Percentiles rank a stretch among this genome's conserved stretches.
phyloP scores from a whole-genome alignment of 106 monocot genomes.

The Dendrobium chrysotoxum region DNA sequence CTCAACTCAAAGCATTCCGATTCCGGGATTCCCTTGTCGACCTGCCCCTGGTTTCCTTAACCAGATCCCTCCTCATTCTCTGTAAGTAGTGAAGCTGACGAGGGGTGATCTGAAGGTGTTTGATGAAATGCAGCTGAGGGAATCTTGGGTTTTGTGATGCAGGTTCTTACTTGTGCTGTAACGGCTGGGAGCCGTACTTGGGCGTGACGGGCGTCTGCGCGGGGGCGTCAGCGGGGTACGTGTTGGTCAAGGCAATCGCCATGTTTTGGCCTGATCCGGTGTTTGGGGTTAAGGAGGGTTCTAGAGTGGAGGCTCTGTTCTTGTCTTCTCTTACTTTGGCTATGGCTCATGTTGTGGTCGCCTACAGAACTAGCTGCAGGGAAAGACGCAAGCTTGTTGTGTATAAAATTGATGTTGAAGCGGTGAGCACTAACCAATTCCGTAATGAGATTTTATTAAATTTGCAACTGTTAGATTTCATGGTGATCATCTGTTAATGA shows the following conservation, averaged over 20 bases:
- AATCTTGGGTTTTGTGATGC: constrained; percentile 9
- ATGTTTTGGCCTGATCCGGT: constrained; percentile 11
- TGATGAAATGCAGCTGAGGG: neutral
- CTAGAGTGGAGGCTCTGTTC: constrained; percentile 31
- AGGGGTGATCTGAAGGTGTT: neutral
- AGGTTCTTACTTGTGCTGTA: constrained; percentile 42
- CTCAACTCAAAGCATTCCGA: constrained; percentile 26
- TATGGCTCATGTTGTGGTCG: constrained; percentile 45
- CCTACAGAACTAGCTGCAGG: constrained; percentile 46
- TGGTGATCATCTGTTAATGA: neutral
- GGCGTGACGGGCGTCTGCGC: constrained; percentile 24
- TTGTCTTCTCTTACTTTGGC: constrained; percentile 39
- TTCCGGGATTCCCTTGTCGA: constrained; percentile 52
- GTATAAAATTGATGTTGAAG: constrained; percentile 70
- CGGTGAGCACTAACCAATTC: constrained; percentile 17
- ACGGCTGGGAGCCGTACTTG: constrained; percentile 41
- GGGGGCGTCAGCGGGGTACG: constrained; percentile 30
- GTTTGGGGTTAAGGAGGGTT: constrained; percentile 7
- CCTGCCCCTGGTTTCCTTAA: constrained; percentile 45
- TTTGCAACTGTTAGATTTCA: neutral
- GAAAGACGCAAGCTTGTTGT: constrained; percentile 52
- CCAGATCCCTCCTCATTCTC: constrained; percentile 54
- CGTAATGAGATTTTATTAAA: neutral
- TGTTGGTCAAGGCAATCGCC: constrained; percentile 26
- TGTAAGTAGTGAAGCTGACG: constrained; percentile 25